A percentile compares a stretch with the other conserved stretches of the same genome.
These are phyloP conservation scores for Trichoderma parareesei DNA, from an alignment of 495 filamentous ascomycete species.

Conservation along the genomic window DNA sequence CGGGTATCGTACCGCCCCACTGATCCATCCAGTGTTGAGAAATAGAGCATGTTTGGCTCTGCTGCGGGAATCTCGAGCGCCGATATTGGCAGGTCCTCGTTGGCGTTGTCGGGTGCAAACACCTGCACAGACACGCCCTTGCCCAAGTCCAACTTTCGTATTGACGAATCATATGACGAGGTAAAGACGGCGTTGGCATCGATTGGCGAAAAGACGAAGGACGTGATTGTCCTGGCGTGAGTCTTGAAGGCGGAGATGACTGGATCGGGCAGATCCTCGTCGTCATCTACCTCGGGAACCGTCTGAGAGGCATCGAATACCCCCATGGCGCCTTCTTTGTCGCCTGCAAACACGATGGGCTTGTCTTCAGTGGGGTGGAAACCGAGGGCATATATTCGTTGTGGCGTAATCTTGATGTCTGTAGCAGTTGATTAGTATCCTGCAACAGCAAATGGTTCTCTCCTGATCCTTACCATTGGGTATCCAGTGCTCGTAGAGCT, in stretches of 20 bases:
- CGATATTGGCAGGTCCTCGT: constrained; percentile 69
- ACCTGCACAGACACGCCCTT: constrained; percentile 70
- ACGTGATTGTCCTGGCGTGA: constrained; percentile 80
- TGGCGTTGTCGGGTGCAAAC: constrained; percentile 61
- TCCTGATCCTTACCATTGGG: constrained; percentile 52
- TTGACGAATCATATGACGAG: constrained; percentile 88
- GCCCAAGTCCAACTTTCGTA: constrained; percentile 77
- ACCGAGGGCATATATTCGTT: constrained; percentile 77
- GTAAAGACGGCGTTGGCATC: constrained; percentile 71
- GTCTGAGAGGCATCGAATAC: constrained; percentile 86
- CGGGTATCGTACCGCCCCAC: constrained; percentile 76
- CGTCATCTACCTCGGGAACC: constrained; percentile 35
- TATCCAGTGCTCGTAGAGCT: constrained; percentile 73
- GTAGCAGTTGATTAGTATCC: neutral
- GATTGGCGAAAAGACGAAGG: constrained; percentile 65
- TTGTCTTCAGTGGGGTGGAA: constrained; percentile 86
- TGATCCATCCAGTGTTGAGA: constrained; percentile 74
- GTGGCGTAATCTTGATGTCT: constrained; percentile 91
- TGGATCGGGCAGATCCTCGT: constrained; percentile 60
- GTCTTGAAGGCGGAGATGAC: constrained; percentile 79
- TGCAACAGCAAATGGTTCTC: too few species aligned
- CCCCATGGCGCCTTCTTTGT: constrained; percentile 89
- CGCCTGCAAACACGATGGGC: constrained; percentile 86
- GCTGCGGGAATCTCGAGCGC: constrained; percentile 66
- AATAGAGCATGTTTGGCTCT: constrained; percentile 69